Evolutionary conservation across 768 basidiomycete species (phyloP).

Genomic region (Suillus ampliporus): DNA sequence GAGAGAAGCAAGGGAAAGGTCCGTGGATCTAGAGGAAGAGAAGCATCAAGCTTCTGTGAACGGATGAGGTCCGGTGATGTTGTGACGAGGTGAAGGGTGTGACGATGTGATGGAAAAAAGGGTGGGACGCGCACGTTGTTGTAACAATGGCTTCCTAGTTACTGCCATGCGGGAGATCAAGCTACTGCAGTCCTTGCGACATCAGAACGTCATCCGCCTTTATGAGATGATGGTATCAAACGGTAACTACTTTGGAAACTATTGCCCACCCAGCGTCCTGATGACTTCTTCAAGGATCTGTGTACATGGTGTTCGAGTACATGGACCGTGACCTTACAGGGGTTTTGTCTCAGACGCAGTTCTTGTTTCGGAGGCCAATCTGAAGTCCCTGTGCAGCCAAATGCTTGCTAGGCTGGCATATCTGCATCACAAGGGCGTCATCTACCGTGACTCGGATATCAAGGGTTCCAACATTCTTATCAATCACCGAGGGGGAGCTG

Average conservation of each 20-base stretch:
- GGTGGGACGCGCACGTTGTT: no score
- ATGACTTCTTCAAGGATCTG: conserved; percentile 64
- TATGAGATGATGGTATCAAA: conserved; percentile 99
- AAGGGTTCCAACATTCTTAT: conserved; percentile 99
- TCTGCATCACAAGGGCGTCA: conserved; percentile 93
- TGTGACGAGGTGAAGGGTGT: no score
- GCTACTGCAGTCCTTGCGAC: conserved; percentile 87
- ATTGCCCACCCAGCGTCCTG: conserved; percentile 5
- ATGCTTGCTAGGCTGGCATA: conserved; percentile 96
- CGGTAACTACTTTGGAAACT: conserved; percentile 53
- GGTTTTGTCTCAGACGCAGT: conserved; percentile 88
- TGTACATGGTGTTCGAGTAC: conserved; percentile 99
- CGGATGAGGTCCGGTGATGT: no score
- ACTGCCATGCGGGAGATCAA: conserved; percentile 99
- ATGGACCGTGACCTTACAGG: conserved; percentile 99
- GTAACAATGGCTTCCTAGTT: conserved; percentile 98
- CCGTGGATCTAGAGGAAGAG: no score
- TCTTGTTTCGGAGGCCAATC: conserved; percentile 80
- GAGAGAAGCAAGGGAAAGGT: no score
- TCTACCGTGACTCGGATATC: conserved; percentile 98
- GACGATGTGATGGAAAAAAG: no score
- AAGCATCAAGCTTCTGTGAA: no score
- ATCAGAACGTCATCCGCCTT: conserved; percentile 87
- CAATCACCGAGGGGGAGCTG: conserved; percentile 87
- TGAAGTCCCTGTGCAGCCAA: conserved; percentile 95